Conservation (phyloP, 768 basidiomycete species). For the Gloeophyllum trabeum region DNA sequence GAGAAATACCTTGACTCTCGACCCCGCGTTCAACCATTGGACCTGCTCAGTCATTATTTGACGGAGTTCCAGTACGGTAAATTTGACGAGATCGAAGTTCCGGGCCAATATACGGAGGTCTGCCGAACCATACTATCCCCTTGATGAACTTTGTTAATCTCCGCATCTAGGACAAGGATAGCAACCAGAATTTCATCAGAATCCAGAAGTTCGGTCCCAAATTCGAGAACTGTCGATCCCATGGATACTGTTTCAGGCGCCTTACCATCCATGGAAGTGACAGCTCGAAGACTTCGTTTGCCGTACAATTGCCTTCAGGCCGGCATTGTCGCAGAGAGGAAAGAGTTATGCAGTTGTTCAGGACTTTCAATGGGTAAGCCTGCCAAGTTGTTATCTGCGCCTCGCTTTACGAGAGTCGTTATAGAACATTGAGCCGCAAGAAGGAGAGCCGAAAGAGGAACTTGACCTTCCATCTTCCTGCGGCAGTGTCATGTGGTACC, state of each 20-base stretch:
- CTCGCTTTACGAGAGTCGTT: background rate
- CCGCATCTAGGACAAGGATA: conserved; percentile 76
- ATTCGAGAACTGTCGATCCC: conserved; percentile 82
- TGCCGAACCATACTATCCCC: background rate
- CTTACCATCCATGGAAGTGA: conserved; percentile 88
- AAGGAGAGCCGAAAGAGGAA: conserved; percentile 92
- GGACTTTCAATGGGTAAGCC: conserved; percentile 85
- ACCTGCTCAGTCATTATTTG: conserved; percentile 82
- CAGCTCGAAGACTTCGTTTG: conserved; percentile 81
- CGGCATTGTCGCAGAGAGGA: conserved; percentile 89
- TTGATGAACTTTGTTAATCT: conserved; percentile 3
- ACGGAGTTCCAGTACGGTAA: conserved; percentile 97
- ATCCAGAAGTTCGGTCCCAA: conserved; percentile 87
- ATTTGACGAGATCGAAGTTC: conserved; percentile 95
- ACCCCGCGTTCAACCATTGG: conserved; percentile 76
- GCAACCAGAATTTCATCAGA: conserved; percentile 79
- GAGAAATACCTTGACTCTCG: conserved; percentile 75
- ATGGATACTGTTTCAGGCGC: conserved; percentile 81
- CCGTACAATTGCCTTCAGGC: conserved; percentile 80
- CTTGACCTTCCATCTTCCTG: conserved; percentile 84
- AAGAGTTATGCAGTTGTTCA: conserved; percentile 80
- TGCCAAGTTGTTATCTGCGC: background rate
- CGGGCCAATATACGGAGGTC: conserved; percentile 98
- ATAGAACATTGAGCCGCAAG: conserved; percentile 71
- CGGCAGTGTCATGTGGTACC: conserved; percentile 75